A percentile compares a stretch with the other conserved stretches of the same genome.
Evolutionary conservation across 192 early-diverging fungal genomes (phyloP).

Genomic region (Backusella parvicylindrica): DNA sequence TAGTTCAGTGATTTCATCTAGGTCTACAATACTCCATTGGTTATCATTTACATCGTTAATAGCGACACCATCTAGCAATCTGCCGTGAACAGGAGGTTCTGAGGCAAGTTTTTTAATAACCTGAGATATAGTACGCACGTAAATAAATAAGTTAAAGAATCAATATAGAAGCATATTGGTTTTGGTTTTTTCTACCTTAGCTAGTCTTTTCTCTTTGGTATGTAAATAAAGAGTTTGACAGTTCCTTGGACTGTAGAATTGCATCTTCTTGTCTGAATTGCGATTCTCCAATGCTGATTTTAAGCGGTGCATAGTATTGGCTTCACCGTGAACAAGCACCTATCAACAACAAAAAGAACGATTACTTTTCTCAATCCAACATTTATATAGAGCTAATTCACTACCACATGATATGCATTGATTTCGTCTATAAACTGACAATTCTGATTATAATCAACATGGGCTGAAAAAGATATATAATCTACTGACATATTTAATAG

Average conservation of each 20-base stretch:
- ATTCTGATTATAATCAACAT: constrained; percentile 97
- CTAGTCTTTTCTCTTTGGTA: constrained; percentile 92
- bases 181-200: constrained; percentile 55
- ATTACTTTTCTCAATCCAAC: background rate
- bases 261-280: constrained; percentile 73
- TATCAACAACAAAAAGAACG: constrained; percentile 8
- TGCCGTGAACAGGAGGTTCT: constrained; percentile 64
- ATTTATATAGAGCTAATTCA: background rate
- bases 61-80: constrained; percentile 72
- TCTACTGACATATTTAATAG: constrained; percentile 79
- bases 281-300: constrained; percentile 79
- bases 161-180: background rate
- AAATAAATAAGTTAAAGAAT: background rate
- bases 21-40: constrained; percentile 80
- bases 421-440: constrained; percentile 95
- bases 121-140: constrained; percentile 21
- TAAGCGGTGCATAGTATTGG: constrained; percentile 90
- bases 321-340: constrained; percentile 94
- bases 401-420: constrained; percentile 81
- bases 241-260: constrained; percentile 87
- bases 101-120: constrained; percentile 79
- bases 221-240: constrained; percentile 84
- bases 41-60: constrained; percentile 91
- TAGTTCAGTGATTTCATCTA: constrained; percentile 77
- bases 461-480: constrained; percentile 96